Base-by-base conservation (phyloP, 2,329 filamentous ascomycete species). In the Fusarium sp. region DNA sequence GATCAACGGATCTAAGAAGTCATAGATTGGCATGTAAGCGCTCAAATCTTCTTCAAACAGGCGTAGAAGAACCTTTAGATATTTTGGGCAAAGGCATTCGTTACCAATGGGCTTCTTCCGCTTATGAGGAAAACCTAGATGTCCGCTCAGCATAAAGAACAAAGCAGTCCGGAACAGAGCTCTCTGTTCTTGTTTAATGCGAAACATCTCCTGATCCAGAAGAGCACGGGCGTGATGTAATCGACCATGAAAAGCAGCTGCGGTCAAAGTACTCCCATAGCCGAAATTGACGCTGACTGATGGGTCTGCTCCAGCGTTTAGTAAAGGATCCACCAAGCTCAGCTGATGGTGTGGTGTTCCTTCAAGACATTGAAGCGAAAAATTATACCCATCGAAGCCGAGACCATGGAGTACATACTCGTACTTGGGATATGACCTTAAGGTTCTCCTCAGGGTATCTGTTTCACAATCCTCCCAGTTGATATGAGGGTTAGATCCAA, bases 321-420 rank as follows among this genome's bases (percentile, higher is more conserved):
- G 6, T 22, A 47, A 22, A 22, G 3, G 4, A 3, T 47, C 18
- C 13, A 22, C 5, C 4, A 28, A 15, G 8, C 18, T 3, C 5
- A 22, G 6, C 18, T 15, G 18, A 15, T 0, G 18, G 6, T 47
- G 4, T 22, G 8, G 13, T 8, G 24, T 22, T 22, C 8, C 13
- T 28, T 28, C 8, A 0, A 1, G 1, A 8, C 24, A 28, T 8
- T 0, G 18, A 5, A 15, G 6, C 18, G 13, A 4, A 4, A 28
- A 22, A 4, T 15, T 3, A 0, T 18, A 22, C 0, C 0, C 5
- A 28, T 0, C 0, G 6, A 48, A 2, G 26, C 45, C 26, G 0
- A 48, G 18, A 11, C 6, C 4, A 48, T 0, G 1, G 3, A 48
- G 6, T 8, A 15, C 45, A 28, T 8, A 15, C 13, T 22, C 24